These are phyloP conservation scores for Saccharomycopsis sp. DNA, from an alignment of 805 yeast species.

Conservation along the genomic window DNA sequence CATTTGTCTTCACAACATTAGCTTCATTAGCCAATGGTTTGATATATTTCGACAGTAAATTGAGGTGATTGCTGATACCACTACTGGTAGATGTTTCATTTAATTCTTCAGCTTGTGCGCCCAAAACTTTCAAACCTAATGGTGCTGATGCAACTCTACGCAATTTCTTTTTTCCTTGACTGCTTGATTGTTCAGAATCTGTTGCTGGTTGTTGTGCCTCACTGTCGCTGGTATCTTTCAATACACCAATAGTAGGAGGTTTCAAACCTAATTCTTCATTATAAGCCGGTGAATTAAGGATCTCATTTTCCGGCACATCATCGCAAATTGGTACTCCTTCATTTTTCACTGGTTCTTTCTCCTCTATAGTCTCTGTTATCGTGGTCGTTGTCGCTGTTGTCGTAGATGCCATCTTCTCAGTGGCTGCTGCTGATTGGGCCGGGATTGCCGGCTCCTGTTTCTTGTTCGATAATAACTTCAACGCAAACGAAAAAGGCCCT, in stretches of 20 bases:
- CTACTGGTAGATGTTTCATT: slow-evolving; percentile 16
- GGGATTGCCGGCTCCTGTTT: slow-evolving; percentile 22
- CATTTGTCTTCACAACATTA: slow-evolving; percentile 19
- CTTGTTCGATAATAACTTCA: slow-evolving; percentile 23
- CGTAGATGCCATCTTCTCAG: too few species aligned
- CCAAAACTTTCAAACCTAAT: slow-evolving; percentile 40
- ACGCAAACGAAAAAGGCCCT: slow-evolving; percentile 29
- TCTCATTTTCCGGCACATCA: background rate
- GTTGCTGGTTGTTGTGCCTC: slow-evolving; percentile 11
- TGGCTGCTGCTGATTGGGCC: too few species aligned
- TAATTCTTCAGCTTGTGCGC: background rate
- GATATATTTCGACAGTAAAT: slow-evolving; percentile 1
- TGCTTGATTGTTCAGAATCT: slow-evolving; percentile 1
- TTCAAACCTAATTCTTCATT: slow-evolving; percentile 9
- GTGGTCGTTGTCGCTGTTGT: background rate
- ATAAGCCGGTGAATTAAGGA: background rate
- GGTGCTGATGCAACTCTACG: slow-evolving; percentile 87
- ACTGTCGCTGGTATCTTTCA: slow-evolving; percentile 15
- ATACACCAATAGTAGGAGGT: slow-evolving; percentile 18
- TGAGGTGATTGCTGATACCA: too few species aligned
- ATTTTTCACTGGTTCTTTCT: background rate
- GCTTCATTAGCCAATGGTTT: slow-evolving; percentile 15
- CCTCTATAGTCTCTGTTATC: background rate
- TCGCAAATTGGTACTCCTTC: slow-evolving; percentile 15
- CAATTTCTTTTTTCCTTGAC: slow-evolving; percentile 31